phyloP scores from a whole-genome alignment of 352 stramenopile species.

The Pythium pyrilobum region DNA sequence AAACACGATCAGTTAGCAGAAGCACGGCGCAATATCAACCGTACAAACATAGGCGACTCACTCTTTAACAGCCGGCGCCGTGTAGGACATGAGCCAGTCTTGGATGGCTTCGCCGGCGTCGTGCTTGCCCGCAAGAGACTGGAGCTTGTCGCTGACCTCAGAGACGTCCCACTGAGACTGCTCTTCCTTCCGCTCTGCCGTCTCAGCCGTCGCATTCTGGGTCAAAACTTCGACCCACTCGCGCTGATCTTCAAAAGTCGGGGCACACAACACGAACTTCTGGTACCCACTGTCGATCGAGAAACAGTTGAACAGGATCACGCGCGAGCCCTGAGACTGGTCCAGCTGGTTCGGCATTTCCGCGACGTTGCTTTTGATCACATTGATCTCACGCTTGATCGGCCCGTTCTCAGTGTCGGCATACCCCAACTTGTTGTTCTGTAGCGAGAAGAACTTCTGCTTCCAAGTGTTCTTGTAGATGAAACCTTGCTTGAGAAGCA shows the following conservation, averaged over 20 bases:
- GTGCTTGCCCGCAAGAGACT: conserved; percentile 78
- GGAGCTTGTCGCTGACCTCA: conserved; percentile 71
- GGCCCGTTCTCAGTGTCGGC: conserved; percentile 69
- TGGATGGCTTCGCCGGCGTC: conserved; percentile 58
- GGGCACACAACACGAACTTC: conserved; percentile 78
- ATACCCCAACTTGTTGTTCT: conserved; percentile 87
- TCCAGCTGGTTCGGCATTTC: conserved; percentile 87
- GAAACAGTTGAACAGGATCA: conserved; percentile 87
- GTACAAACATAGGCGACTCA: conserved; percentile 29
- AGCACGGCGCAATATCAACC: not conserved
- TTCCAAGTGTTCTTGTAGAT: conserved; percentile 91
- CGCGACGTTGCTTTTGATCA: conserved; percentile 72
- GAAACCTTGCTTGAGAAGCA: conserved; percentile 84
- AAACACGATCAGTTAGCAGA: not conserved
- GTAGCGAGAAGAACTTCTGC: conserved; percentile 79
- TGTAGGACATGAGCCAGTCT: conserved; percentile 70
- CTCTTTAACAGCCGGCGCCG: conserved; percentile 83
- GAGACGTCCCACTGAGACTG: conserved; percentile 69
- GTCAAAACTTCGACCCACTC: conserved; percentile 87
- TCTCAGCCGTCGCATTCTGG: conserved; percentile 81
- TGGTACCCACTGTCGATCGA: conserved; percentile 77
- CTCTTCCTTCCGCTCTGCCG: conserved; percentile 70
- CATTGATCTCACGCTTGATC: conserved; percentile 86
- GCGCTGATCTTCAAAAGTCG: conserved; percentile 83
- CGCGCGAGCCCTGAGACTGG: conserved; percentile 77